Base-by-base conservation (phyloP, 148 eudicot genomes). In the Cornus suecica region DNA sequence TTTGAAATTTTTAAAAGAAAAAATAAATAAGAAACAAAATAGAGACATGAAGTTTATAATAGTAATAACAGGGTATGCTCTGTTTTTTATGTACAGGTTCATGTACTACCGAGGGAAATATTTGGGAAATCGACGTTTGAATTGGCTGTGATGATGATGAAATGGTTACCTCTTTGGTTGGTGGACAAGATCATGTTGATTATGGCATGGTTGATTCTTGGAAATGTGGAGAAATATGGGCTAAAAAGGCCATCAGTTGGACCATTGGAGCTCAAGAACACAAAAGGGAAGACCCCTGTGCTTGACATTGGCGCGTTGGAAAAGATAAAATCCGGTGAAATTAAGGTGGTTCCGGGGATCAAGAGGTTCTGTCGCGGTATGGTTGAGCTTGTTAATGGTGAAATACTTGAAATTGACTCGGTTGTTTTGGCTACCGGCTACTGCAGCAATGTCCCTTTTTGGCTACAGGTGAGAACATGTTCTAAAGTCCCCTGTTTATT, bases 371-470 rank as follows among this genome's bases (percentile, higher is more conserved):
- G 67, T 0, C 5, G 64, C 9, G 77, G 77, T 9, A 70, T 69
- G 24, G 97, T 90, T 0, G 86, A 90, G 76, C 86, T 94, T 2
- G 83, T 82, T 5, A 83, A 84, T 54, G 98, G 98, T 1, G 73
- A 84, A 6, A 72, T 48, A 11, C 77, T 92, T 9, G 87, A 81
- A 24, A 72, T 94, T 25, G 94, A 94, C 65, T 78, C 96, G 0
- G 94, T 94, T 10, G 71, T 94, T 70, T 61, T 94, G 30, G 97
- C 98, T 1, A 92, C 98, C 18, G 98, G 98, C 1, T 94, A 92
- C 42, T 79, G 91, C 37, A 94, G 98, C 89, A 94, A 92, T 76
- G 94, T 94, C 16, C 98, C 98, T 25, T 88, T 77, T 71, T 94
- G 97, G 98, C 96, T 94, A 8, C 87, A 90, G 92, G 97, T 93